These are phyloP conservation scores for Rhodamnia argentea DNA, from an alignment of 345 rosid genomes.

Conservation along the genomic window DNA sequence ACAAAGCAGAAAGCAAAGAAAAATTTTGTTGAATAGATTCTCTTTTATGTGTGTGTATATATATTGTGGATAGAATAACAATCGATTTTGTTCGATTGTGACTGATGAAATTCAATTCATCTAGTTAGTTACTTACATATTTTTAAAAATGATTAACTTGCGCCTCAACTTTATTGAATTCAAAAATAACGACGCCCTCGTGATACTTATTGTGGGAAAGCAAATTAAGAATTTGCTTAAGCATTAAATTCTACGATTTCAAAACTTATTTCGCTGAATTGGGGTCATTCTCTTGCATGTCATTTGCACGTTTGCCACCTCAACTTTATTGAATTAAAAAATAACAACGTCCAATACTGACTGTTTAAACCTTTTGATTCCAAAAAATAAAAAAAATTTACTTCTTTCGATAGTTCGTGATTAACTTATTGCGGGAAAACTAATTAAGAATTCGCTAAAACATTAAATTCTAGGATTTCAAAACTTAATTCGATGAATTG, in stretches of 20 bases:
- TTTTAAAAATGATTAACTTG: rapidly evolving
- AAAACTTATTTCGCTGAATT: not conserved
- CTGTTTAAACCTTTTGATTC: too few species aligned
- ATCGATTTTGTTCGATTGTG: not conserved
- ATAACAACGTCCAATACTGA: not conserved
- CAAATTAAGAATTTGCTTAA: not conserved
- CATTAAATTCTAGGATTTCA: not conserved
- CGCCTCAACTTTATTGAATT: not conserved
- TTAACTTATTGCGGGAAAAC: not conserved
- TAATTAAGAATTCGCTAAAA: not conserved
- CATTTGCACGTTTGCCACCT: not conserved
- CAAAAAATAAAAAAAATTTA: too few species aligned
- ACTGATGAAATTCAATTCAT: not conserved
- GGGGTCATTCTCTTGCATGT: not conserved
- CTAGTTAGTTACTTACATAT: not conserved
- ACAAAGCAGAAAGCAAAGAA: not conserved
- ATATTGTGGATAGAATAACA: too few species aligned
- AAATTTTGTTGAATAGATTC: not conserved
- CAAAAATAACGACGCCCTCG: rapidly evolving
- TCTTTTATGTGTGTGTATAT: too few species aligned
- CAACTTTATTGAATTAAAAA: too few species aligned
- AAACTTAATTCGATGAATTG: not conserved
- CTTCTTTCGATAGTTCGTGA: too few species aligned
- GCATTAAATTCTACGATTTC: not conserved
- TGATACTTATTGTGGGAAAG: not conserved